Percentiles rank a stretch among this genome's conserved stretches.
Conservation (phyloP, 2,329 filamentous ascomycete genomes). For the Zarea fungicola region DNA sequence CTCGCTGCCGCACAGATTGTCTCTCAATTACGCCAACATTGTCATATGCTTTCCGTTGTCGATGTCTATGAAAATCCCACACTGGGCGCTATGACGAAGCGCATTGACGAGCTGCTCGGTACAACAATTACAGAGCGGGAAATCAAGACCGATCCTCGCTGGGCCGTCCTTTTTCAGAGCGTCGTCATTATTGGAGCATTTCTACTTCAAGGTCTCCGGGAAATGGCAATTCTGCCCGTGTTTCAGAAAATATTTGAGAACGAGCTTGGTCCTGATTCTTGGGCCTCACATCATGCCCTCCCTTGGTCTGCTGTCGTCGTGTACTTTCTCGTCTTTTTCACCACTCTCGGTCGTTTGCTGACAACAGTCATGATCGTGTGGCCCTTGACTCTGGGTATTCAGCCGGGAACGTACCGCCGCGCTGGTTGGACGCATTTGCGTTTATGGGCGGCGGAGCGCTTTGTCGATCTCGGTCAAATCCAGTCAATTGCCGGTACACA, state of each 20-base stretch:
- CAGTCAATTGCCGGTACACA: conserved; percentile 16
- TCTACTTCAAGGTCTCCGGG: conserved; percentile 13
- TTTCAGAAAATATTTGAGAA: conserved; percentile 15
- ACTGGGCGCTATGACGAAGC: conserved; percentile 16
- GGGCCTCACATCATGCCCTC: conserved; percentile 13
- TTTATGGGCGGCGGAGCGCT: conserved; percentile 17
- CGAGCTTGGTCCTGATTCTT: conserved; percentile 5
- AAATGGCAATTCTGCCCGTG: conserved; percentile 11
- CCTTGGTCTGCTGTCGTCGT: conserved; percentile 16
- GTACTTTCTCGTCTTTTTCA: conserved; percentile 14
- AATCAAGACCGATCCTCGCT: conserved; percentile 17
- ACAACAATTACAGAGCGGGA: conserved; percentile 12
- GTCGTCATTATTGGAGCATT: conserved; percentile 14
- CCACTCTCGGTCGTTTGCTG: conserved; percentile 16
- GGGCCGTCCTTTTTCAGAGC: conserved; percentile 16
- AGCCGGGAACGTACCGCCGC: conserved; percentile 17
- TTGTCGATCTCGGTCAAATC: conserved; percentile 13
- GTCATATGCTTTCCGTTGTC: conserved; percentile 18
- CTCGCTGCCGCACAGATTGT: conserved; percentile 20
- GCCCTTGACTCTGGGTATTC: conserved; percentile 14
- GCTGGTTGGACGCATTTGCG: conserved; percentile 16
- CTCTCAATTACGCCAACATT: conserved; percentile 17
- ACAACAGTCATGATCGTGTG: conserved; percentile 13
- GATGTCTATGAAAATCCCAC: conserved; percentile 19
- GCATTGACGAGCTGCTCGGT: conserved; percentile 16